phyloP scores from a whole-genome alignment of 116 monocot species.

The Iris pallida region DNA sequence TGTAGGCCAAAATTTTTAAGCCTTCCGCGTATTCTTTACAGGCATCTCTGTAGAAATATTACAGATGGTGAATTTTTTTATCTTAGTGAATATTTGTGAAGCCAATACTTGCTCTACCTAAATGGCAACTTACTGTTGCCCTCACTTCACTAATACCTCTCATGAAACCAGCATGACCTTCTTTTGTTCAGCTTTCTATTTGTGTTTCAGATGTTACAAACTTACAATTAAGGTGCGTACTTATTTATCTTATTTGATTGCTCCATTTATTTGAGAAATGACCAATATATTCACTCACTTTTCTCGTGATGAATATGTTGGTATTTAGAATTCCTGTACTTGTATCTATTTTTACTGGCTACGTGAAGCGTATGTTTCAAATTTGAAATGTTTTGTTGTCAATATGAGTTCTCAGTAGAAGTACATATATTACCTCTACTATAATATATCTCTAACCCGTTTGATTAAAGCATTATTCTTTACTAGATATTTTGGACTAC shows the following conservation, averaged over 20 bases:
- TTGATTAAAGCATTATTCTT: too few species aligned
- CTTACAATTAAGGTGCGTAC: slow-evolving; percentile 7
- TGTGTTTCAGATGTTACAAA: slow-evolving; percentile 32
- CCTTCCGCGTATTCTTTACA: slow-evolving; percentile 25
- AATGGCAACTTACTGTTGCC: slow-evolving; percentile 15
- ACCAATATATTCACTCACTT: background rate
- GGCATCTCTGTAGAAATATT: slow-evolving; percentile 18
- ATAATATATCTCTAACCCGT: too few species aligned
- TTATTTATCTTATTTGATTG: background rate
- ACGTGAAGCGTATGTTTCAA: too few species aligned
- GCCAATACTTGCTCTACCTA: slow-evolving; percentile 21
- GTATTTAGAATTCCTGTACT: too few species aligned
- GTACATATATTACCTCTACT: too few species aligned
- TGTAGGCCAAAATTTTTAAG: slow-evolving; percentile 41
- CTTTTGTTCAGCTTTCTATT: slow-evolving; percentile 48
- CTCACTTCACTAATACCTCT: slow-evolving; percentile 46
- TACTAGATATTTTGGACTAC: too few species aligned
- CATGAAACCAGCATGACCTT: slow-evolving; percentile 38
- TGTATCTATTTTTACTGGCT: too few species aligned
- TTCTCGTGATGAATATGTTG: too few species aligned
- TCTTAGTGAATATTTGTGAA: slow-evolving; percentile 1
- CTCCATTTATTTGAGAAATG: background rate
- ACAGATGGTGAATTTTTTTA: too few species aligned
- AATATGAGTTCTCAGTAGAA: too few species aligned
- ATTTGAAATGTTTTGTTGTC: too few species aligned